Conservation (phyloP, 129 eudicot species). For the Dittrichia graveolens region DNA sequence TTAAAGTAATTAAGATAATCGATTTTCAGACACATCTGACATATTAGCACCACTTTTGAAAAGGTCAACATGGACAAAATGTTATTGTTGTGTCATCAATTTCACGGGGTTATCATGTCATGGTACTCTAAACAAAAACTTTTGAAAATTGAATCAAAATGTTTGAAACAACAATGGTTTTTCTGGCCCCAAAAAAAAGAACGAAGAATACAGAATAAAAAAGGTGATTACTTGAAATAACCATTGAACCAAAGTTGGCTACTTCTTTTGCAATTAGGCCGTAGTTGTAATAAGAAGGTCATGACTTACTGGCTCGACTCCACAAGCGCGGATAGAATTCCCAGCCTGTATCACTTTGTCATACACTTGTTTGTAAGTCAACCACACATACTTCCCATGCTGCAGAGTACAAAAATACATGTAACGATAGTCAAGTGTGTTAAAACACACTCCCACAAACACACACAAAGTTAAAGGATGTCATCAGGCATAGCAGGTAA, state of each 20-base stretch:
- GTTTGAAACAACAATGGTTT: too few species aligned
- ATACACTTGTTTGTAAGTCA: constrained; percentile 81
- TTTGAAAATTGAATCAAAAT: too few species aligned
- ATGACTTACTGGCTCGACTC: constrained; percentile 62
- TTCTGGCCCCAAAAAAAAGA: too few species aligned
- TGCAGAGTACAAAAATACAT: constrained; percentile 32
- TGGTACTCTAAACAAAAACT: too few species aligned
- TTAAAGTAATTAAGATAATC: too few species aligned
- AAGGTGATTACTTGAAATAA: background rate
- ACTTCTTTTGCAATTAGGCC: background rate
- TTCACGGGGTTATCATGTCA: background rate
- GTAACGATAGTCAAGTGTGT: constrained; percentile 1
- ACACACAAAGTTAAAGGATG: background rate
- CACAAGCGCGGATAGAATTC: constrained; percentile 78
- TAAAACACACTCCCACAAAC: background rate
- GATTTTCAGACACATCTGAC: background rate
- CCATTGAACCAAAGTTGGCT: background rate
- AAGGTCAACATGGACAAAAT: background rate
- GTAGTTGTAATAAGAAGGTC: constrained; percentile 5
- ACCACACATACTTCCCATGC: constrained; percentile 85
- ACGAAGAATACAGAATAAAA: background rate
- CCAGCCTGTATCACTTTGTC: constrained; percentile 67
- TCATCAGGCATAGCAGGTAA: background rate
- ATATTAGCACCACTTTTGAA: too few species aligned
- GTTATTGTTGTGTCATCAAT: background rate